Base-by-base conservation (phyloP, 805 yeast genomes). In the Candida saitoana region DNA sequence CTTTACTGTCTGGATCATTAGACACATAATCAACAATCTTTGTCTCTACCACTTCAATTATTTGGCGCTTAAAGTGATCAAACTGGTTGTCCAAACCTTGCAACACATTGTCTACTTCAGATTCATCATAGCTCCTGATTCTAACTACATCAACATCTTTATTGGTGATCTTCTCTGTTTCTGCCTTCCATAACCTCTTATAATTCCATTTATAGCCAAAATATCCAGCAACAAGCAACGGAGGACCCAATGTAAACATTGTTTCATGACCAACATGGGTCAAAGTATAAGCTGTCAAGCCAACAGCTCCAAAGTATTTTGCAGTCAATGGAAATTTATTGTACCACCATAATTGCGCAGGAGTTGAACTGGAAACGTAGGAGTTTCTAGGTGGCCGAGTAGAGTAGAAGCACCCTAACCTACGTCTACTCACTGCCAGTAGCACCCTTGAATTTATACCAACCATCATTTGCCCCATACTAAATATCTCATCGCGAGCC, bases 71-170 rank as follows among this genome's bases (percentile, higher is more conserved):
- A 45, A 68, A 62, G 39, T 57, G 55, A 41, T 66, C 73, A 47
- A 51, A 68, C 49, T 65, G 65, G 42, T 55, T 64, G 9, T 69
- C 73, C 17, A 68, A 51, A 3, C 73, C 73, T 14, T 51, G 42
- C 12, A 60, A 17, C 11, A 65, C 69, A 41, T 61, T 60, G 17
- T 49, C 46, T 2, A 64, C 36, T 22, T 51, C 54, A 16, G 59
- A 46, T 44, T 65, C 72, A 46, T 69, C 67, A 49, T 69, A 69
- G 18, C 45, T 45, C 22, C 44, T 41, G n/a, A 63, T 45, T 7
- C 49, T 41, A 19, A 65, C 46, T 9, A 27, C 37, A 19, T 48
- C 48, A 5, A 37, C 7, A 24, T 34, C 36, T 8, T 33, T 20
- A 5, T 11, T 40, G 6, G 46, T 27, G 11, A 60, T 42, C 31